These are phyloP conservation scores for Hypholoma fasciculare DNA, from an alignment of 768 basidiomycete genomes.

Conservation along the genomic window DNA sequence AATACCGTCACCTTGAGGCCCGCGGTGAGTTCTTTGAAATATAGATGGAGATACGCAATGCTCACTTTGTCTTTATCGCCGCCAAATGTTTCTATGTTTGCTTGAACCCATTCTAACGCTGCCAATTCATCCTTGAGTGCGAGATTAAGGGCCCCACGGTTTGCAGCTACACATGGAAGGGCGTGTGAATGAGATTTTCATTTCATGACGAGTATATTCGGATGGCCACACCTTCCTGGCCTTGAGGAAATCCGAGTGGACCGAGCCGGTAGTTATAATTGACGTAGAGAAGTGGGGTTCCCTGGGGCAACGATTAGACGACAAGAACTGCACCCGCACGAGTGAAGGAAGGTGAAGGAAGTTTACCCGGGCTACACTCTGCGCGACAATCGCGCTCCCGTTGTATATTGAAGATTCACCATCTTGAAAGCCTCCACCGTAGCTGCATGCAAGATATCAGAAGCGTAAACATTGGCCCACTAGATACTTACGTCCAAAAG, in stretches of 20 bases:
- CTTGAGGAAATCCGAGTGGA: slow-evolving; percentile 46
- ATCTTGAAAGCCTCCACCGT: slow-evolving; percentile 33
- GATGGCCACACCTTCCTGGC: slow-evolving; percentile 28
- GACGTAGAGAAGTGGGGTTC: slow-evolving; percentile 45
- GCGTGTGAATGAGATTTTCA: neutral
- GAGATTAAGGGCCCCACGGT: slow-evolving; percentile 41
- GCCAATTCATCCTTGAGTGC: slow-evolving; percentile 47
- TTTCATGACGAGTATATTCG: neutral
- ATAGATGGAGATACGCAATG: neutral
- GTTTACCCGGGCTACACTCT: slow-evolving; percentile 34
- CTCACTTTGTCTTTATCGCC: slow-evolving; percentile 43
- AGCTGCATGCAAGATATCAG: slow-evolving; percentile 16
- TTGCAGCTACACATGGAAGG: slow-evolving; percentile 24
- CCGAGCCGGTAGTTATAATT: slow-evolving; percentile 43
- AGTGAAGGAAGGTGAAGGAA: neutral
- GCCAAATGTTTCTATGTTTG: slow-evolving; percentile 59
- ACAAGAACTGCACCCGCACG: neutral
- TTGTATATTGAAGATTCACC: slow-evolving; percentile 31
- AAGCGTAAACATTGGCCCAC: neutral
- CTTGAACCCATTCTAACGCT: slow-evolving; percentile 56
- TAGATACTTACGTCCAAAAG: slow-evolving; percentile 36
- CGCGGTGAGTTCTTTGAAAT: neutral
- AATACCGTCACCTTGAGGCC: slow-evolving; percentile 45
- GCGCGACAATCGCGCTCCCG: slow-evolving; percentile 34
- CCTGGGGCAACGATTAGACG: slow-evolving; percentile 19